phyloP scores from a whole-genome alignment of 2,329 filamentous ascomycete species.

The Ophiostoma populinum region DNA sequence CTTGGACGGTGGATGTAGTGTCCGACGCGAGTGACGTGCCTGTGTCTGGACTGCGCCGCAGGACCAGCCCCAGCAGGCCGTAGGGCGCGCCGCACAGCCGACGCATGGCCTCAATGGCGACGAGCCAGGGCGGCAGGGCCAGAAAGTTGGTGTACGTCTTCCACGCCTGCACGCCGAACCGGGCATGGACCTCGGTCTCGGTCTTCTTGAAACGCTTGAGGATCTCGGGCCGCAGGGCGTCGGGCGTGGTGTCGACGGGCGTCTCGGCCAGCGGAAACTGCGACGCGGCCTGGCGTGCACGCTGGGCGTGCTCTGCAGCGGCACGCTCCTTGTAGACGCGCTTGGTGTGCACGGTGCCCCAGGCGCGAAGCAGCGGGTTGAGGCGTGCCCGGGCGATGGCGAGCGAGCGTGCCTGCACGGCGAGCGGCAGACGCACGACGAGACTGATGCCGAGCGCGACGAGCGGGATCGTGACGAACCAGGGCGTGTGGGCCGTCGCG shows the following conservation, averaged over 20 bases:
- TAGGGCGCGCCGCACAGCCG: constrained; percentile 25
- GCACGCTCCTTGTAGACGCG: constrained; percentile 11
- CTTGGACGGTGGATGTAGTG: constrained; percentile 1
- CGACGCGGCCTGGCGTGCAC: not conserved
- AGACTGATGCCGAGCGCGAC: constrained; percentile 23
- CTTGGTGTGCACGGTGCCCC: constrained; percentile 16
- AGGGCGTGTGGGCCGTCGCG: constrained; percentile 25
- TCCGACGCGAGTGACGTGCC: not conserved
- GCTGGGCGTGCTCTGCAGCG: not conserved
- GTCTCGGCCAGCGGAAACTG: not conserved
- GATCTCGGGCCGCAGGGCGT: constrained; percentile 11
- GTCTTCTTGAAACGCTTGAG: constrained; percentile 14
- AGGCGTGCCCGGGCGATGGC: constrained; percentile 16
- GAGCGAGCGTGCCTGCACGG: constrained; percentile 21
- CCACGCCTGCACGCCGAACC: constrained; percentile 29
- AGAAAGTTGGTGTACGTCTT: constrained; percentile 24
- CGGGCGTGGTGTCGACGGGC: not conserved
- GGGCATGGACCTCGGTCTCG: constrained; percentile 13
- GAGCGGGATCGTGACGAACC: constrained; percentile 37
- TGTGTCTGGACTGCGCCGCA: constrained; percentile 10
- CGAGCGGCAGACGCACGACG: constrained; percentile 28
- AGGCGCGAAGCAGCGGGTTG: constrained; percentile 18
- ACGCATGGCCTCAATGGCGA: constrained; percentile 32
- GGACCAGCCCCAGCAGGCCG: constrained; percentile 21
- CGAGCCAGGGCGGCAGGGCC: constrained; percentile 30